These are phyloP conservation scores for Pestalotiopsis sp. DNA, from an alignment of 2,329 filamentous ascomycete species.

Conservation along the genomic window DNA sequence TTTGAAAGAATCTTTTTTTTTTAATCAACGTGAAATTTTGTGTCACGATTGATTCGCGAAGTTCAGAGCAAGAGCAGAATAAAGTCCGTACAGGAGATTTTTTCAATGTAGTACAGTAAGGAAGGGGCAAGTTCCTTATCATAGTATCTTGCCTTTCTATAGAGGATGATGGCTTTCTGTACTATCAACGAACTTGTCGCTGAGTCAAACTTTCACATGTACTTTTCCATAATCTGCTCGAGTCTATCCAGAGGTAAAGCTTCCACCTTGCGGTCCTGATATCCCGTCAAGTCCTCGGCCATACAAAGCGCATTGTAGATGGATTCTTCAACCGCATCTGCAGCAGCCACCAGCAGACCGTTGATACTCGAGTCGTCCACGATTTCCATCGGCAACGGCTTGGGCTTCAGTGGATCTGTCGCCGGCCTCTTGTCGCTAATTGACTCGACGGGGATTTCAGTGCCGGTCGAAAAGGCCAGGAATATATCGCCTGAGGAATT, in stretches of 20 bases:
- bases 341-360: conserved; percentile 60
- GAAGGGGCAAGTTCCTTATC: no score
- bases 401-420: conserved; percentile 41
- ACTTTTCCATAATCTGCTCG: conserved; percentile 46
- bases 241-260: conserved; percentile 49
- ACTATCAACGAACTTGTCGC: neutral
- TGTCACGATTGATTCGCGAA: no score
- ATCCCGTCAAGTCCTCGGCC: conserved; percentile 60
- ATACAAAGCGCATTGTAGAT: conserved; percentile 67
- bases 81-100: no score
- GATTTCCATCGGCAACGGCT: conserved; percentile 42
- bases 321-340: conserved; percentile 65
- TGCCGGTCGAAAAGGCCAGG: conserved; percentile 66
- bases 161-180: no score
- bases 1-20: no score
- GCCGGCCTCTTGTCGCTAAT: conserved; percentile 30
- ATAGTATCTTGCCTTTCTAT: no score
- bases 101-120: no score
- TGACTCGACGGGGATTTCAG: conserved; percentile 47
- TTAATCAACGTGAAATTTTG: no score
- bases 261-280: conserved; percentile 49
- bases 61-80: no score
- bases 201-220: conserved; percentile 17
- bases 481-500: conserved; percentile 70
- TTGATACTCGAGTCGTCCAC: conserved; percentile 63